Base-by-base conservation (phyloP, 805 yeast genomes). In the Cyberlindnera sargentensis region DNA sequence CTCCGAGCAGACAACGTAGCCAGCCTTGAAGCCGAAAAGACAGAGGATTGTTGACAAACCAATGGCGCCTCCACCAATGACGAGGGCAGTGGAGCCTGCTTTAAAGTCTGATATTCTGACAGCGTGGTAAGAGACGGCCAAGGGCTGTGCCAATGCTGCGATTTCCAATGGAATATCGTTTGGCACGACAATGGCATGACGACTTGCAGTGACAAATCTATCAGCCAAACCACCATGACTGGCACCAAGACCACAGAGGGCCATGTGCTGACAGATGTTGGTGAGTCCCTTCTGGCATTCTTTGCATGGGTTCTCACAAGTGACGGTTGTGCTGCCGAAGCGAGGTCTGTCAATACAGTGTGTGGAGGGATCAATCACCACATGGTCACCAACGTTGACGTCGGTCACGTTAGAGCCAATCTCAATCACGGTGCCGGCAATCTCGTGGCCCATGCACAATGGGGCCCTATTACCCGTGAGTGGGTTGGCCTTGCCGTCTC, bases 41-140 rank as follows among this genome's bases (percentile, higher is more conserved):
- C 77, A 74, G 40, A 77, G 63, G 20, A 75, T 68, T 6, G 74
- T 66, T 11, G 76, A 68, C 15, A 74, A 53, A 3, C 80, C 80
- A 51, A 75, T 72, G 5, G 80, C 77, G n/a, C 80, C 80, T 9
- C 71, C 75, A 10, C 80, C 80, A 15, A 73, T 48, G n/a, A 75
- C 63, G 26, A 74, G 56, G 4, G 78, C 80, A 6, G 70, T 57
- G 33, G 70, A 65, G 23, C 78, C 79, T 8, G 52, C 58, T 42
- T 58, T 44, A 49, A 72, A 62, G 7, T 61, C 58, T 0, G 74
- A 58, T 24, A 62, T 63, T 46, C 70, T 52, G 4, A 72, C 75
- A 1, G 82, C 82, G 51, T 79, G 84, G 73, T 78, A 77, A 1
- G 82, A 71, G 15, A 78, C 83, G 6, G 78, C 64, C 35, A 78